Conservation (phyloP, 306 rosid genomes). For the Trifolium repens region DNA sequence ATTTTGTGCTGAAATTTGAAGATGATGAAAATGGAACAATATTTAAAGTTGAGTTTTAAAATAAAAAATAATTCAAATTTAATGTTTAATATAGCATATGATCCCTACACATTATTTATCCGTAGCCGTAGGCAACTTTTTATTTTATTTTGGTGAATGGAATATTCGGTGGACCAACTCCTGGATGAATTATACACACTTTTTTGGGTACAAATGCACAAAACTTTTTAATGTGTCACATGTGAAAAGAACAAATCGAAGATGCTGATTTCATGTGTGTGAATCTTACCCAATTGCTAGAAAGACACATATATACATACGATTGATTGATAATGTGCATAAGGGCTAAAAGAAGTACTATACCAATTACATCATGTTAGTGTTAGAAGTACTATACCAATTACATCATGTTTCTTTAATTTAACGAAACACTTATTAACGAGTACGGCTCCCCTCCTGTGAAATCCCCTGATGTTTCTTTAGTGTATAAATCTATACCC, state of each 20-base stretch:
- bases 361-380: not conserved
- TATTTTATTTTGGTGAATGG: not conserved
- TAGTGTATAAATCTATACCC: too few species aligned
- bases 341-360: not conserved
- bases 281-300: not conserved
- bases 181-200: not conserved
- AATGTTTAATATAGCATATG: too few species aligned
- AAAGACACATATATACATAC: not conserved
- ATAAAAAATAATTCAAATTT: too few species aligned
- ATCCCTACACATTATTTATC: not conserved
- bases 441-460: too few species aligned
- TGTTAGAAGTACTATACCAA: not conserved
- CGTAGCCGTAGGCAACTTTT: not conserved
- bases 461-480: too few species aligned
- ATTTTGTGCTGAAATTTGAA: too few species aligned
- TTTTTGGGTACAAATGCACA: not conserved
- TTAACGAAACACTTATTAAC: not conserved
- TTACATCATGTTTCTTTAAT: not conserved
- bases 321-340: not conserved
- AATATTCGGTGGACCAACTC: not conserved
- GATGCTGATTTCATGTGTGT: not conserved
- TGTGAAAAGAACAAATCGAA: conserved; percentile 9
- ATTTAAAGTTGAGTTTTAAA: too few species aligned
- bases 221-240: not conserved
- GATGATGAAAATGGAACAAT: too few species aligned